These are phyloP conservation scores for Podospora pseudopauciseta DNA, from an alignment of 495 filamentous ascomycete genomes.

Conservation along the genomic window DNA sequence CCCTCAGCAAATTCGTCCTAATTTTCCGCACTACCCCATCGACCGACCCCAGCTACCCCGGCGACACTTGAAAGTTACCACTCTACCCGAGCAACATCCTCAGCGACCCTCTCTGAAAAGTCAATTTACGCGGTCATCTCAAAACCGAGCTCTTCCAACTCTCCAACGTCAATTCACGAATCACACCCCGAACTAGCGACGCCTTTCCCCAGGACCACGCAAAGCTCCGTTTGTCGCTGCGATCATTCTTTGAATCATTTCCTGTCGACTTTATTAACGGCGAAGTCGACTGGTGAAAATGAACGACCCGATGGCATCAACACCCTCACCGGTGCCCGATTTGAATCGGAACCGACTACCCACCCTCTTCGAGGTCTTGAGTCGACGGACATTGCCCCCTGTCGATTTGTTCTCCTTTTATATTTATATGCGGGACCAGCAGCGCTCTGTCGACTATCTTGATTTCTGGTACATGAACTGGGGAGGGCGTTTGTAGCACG, in stretches of 20 bases:
- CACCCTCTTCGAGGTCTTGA: conserved; percentile 91
- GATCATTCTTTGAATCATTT: not conserved
- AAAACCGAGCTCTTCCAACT: not conserved
- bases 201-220: not conserved
- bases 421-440: conserved; percentile 99
- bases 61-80: not conserved
- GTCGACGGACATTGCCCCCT: conserved; percentile 81
- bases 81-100: not conserved
- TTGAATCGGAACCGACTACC: conserved; percentile 75
- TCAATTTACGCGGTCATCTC: conserved; percentile 6
- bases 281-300: conserved; percentile 27
- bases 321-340: conserved; percentile 46
- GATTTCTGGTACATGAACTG: conserved; percentile 80
- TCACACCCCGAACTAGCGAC: not conserved
- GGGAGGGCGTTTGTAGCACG: not conserved
- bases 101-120: not conserved
- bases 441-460: conserved; percentile 93
- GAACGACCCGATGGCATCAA: conserved; percentile 33
- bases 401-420: conserved; percentile 98
- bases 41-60: not conserved
- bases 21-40: not conserved
- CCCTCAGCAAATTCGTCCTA: not conserved
- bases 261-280: conserved; percentile 2
- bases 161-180: conserved; percentile 1
- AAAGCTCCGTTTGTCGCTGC: not conserved